Conservation (phyloP, 1,139 yeast genomes). For the Zygosaccharomyces pseudobailii region DNA sequence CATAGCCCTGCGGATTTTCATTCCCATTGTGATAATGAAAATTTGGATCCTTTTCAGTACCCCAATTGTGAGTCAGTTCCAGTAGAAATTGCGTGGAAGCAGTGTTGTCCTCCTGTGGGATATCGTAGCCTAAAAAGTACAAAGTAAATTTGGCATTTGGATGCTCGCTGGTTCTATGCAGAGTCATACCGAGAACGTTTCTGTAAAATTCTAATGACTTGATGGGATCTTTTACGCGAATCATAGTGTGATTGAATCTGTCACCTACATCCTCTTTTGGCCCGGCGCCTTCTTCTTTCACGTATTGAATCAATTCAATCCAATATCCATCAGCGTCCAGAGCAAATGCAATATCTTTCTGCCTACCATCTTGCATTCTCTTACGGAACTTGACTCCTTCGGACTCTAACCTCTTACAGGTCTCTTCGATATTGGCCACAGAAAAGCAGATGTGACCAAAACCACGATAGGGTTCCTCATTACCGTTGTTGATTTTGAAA, state of each 20-base stretch:
- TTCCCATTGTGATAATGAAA: constrained; percentile 85
- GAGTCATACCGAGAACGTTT: constrained; percentile 73
- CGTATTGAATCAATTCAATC: constrained; percentile 80
- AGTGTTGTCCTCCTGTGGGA: constrained; percentile 35
- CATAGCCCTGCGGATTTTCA: constrained; percentile 74
- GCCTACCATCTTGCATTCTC: constrained; percentile 83
- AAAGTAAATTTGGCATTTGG: constrained; percentile 74
- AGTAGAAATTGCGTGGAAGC: constrained; percentile 54
- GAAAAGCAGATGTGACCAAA: constrained; percentile 91
- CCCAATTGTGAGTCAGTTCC: constrained; percentile 93
- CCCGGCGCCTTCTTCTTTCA: constrained; percentile 34
- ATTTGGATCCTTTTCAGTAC: constrained; percentile 73
- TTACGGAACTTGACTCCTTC: constrained; percentile 73
- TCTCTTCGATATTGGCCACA: constrained; percentile 68
- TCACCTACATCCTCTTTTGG: constrained; percentile 43
- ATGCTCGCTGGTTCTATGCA: constrained; percentile 52
- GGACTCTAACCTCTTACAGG: constrained; percentile 54
- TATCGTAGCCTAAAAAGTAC: constrained; percentile 74
- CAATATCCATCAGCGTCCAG: constrained; percentile 96
- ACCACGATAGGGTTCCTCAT: constrained; percentile 77
- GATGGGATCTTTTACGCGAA: constrained; percentile 81
- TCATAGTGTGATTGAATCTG: constrained; percentile 86
- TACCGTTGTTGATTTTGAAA: constrained; percentile 71
- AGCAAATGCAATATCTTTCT: constrained; percentile 86
- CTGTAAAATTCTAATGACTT: constrained; percentile 72